Conservation (phyloP, 2,329 filamentous ascomycete species). For the Aspergillaceae sp. region DNA sequence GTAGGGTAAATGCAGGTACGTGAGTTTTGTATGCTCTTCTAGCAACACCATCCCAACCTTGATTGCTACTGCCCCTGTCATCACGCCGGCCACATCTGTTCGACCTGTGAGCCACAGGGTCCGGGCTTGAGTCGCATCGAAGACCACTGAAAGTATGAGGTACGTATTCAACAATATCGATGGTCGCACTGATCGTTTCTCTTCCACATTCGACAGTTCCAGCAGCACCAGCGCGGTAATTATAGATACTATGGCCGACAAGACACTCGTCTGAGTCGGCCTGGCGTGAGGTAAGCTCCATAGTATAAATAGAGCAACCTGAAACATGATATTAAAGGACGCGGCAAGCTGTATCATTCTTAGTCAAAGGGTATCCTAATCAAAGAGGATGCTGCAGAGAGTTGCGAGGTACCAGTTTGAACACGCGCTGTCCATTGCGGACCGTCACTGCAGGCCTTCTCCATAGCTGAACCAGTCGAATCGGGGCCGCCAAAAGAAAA, state of each 20-base stretch:
- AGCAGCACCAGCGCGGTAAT: conserved; percentile 1
- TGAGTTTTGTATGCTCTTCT: conserved; percentile 23
- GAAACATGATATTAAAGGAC: too few relatives aligned
- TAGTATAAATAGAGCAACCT: too few relatives aligned
- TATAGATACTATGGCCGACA: conserved; percentile 3
- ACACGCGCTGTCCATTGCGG: too few relatives aligned
- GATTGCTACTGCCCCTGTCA: conserved; percentile 28
- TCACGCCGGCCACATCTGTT: conserved; percentile 23
- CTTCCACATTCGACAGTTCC: conserved; percentile 9
- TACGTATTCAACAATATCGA: conserved; percentile 27
- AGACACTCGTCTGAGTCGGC: neutral
- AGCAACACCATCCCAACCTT: conserved; percentile 36
- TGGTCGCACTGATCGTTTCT: conserved; percentile 16
- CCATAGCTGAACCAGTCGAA: neutral
- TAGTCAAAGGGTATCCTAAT: too few relatives aligned
- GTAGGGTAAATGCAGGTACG: too few relatives aligned
- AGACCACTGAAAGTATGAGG: conserved; percentile 32
- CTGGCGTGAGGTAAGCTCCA: too few relatives aligned
- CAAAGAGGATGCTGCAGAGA: too few relatives aligned
- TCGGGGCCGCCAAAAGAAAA: neutral
- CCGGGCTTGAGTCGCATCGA: conserved; percentile 36
- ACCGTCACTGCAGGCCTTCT: neutral
- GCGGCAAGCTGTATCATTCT: too few relatives aligned
- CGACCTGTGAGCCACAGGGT: conserved; percentile 23
- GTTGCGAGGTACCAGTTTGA: too few relatives aligned